Conservation (phyloP, 1,139 yeast species). For the Diutina ranongensis region DNA sequence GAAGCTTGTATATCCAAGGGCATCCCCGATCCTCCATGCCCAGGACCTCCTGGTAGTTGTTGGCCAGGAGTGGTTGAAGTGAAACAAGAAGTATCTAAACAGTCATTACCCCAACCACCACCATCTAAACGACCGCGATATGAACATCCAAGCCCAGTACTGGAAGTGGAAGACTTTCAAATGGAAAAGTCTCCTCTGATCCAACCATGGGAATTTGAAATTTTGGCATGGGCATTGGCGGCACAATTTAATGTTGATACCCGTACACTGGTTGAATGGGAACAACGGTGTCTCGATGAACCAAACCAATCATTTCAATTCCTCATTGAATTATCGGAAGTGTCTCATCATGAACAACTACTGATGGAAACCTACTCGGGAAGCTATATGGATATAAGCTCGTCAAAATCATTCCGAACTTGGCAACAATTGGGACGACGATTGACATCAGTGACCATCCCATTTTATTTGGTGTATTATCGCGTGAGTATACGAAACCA, state of each 20-base stretch:
- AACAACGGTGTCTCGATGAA: not conserved
- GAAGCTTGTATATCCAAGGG: not conserved
- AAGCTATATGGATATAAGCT: not conserved
- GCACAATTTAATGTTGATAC: not conserved
- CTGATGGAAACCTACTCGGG: not conserved
- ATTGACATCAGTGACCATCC: not conserved
- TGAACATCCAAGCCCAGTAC: conserved; percentile 4
- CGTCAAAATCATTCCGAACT: not conserved
- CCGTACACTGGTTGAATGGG: not conserved
- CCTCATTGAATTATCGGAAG: not conserved
- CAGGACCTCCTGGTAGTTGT: not conserved
- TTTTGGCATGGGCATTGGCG: not conserved
- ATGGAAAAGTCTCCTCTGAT: not conserved
- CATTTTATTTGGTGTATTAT: not conserved
- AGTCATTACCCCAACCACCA: not conserved
- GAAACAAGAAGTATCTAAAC: not conserved
- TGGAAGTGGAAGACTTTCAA: not conserved
- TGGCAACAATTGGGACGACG: not conserved
- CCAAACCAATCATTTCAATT: not conserved
- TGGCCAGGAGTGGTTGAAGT: not conserved
- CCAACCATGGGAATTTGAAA: not conserved
- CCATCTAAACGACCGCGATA: not conserved
- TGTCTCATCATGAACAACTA: not conserved
- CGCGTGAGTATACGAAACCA: not conserved
- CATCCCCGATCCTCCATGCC: not conserved